Percentiles rank a stretch among this genome's conserved stretches.
These are phyloP conservation scores for Yarrowia deformans DNA, from an alignment of 805 yeast species.

Conservation along the genomic window DNA sequence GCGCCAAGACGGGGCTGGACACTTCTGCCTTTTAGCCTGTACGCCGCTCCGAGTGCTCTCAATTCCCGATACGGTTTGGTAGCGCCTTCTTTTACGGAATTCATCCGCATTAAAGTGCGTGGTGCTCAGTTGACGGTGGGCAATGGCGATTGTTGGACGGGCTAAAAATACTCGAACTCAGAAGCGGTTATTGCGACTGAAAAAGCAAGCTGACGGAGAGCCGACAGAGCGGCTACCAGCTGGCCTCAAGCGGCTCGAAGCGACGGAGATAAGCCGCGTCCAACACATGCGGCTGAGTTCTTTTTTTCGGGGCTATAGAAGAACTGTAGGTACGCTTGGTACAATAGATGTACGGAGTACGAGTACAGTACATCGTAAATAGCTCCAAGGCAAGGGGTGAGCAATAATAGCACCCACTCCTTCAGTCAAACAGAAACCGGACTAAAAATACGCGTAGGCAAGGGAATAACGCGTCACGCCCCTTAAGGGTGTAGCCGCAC, in stretches of 20 bases:
- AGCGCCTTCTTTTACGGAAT: neutral
- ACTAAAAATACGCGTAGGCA: neutral
- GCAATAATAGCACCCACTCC: neutral
- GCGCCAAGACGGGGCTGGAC: slow-evolving; percentile 26
- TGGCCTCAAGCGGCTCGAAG: neutral
- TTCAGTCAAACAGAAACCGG: neutral
- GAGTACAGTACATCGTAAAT: neutral
- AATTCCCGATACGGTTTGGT: neutral
- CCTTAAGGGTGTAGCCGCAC: neutral
- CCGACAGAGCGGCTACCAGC: neutral
- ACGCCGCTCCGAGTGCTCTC: neutral
- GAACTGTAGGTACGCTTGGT: too few species aligned
- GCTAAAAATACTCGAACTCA: slow-evolving; percentile 14
- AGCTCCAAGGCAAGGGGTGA: neutral
- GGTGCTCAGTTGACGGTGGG: too few species aligned
- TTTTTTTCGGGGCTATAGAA: neutral
- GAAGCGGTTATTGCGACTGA: slow-evolving; percentile 1
- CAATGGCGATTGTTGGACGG: too few species aligned
- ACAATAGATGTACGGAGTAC: too few species aligned
- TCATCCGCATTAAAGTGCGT: slow-evolving; percentile 9
- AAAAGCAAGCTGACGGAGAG: slow-evolving; percentile 10
- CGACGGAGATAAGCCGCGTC: neutral
- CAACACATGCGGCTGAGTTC: neutral
- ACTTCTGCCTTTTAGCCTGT: neutral
- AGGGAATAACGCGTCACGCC: neutral